phyloP scores from a whole-genome alignment of 441 rosid genomes.

The Isatis lusitanica region DNA sequence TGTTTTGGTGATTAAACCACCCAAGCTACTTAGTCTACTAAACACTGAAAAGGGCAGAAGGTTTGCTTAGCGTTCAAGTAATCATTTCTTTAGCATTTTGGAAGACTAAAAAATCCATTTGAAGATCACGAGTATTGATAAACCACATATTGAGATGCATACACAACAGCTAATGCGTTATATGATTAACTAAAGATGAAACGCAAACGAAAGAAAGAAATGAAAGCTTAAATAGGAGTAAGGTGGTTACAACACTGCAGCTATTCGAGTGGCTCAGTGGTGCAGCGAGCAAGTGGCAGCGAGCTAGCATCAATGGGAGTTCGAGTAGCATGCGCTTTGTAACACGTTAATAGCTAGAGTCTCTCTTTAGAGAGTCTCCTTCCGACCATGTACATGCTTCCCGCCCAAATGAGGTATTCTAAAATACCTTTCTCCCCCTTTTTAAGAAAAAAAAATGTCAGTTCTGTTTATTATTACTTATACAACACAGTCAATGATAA shows the following conservation, averaged over 20 bases:
- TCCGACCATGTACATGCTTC: not conserved
- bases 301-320: not conserved
- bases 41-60: not conserved
- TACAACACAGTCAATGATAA: not conserved
- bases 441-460: not conserved
- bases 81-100: not conserved
- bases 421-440: not conserved
- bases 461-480: not conserved
- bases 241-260: not conserved
- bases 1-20: slow-evolving; percentile 24
- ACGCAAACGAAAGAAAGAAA: not conserved
- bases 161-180: no score
- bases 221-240: not conserved
- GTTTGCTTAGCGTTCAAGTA: not conserved
- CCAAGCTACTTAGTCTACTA: not conserved
- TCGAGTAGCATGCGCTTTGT: not conserved
- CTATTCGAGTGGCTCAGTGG: slow-evolving; percentile 15
- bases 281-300: slow-evolving; percentile 11
- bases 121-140: no score
- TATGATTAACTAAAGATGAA: no score
- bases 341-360: not conserved
- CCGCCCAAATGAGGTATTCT: not conserved
- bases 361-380: not conserved
- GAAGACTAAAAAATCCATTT: no score
- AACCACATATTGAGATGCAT: no score